Base-by-base conservation (phyloP, 2,329 filamentous ascomycete species). In the Biscogniauxia marginata region DNA sequence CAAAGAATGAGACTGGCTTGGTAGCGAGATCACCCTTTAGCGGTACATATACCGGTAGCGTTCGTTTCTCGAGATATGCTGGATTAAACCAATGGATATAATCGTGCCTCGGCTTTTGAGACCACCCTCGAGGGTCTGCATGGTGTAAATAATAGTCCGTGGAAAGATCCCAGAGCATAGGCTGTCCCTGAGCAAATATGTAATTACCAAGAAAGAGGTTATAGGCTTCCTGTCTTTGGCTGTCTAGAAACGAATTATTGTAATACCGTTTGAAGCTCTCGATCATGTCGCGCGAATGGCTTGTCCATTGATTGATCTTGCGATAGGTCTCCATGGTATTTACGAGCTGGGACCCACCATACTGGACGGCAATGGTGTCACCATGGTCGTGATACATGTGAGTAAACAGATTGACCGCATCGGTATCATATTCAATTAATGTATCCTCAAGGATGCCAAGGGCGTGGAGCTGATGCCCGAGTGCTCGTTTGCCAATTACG, bases 301-400 rank as follows among this genome's bases (percentile, higher is more conserved):
- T 96, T 21, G 92, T 96, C 95, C 95, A 99, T 71, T 98, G 93
- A 64, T 98, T 98, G 71, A 97, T 96, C 75, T 98, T 98, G 55
- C 95, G 89, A 72, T 99, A 99, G 4, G 95, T 99, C 63, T 96
- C 93, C 93, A 99, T 98, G 0, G 95, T 99, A 71, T 99, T 99
- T 66, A 99, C 95, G 0, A 99, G 83, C 73, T 99, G 95, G 2
- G 93, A 98, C 8, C 95, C 95, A 55, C 95, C 95, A 66, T 99
- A 99, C 71, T 99, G 95, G 53, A 98, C 89, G 1, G 95, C 95
- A 67, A 99, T 98, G 3, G 93, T 97, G 72, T 99, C 95, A 55
- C 95, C 95, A 69, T 99, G 95, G 64, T 96, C 92, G 71, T 98
- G 93, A 76, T 93, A 96, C 93, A 99, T 98, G 67, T 96, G 90